phyloP scores from a whole-genome alignment of 1,139 yeast genomes.

The Debaryomyces subglobosus region DNA sequence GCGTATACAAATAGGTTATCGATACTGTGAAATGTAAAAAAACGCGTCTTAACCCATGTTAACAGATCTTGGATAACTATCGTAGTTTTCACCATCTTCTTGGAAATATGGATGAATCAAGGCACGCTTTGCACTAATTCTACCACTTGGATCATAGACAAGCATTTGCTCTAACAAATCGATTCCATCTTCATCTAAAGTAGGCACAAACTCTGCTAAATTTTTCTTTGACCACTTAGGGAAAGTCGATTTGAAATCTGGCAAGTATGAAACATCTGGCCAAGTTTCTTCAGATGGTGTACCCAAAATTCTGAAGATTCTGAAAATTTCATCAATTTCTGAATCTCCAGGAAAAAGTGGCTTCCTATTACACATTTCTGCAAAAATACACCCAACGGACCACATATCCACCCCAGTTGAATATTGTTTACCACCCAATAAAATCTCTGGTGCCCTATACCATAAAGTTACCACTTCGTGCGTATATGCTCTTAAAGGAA shows the following conservation, averaged over 20 bases:
- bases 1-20: background rate
- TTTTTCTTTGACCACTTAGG: slow-evolving; percentile 90
- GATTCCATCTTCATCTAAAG: slow-evolving; percentile 78
- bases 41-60: slow-evolving; percentile 37
- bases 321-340: slow-evolving; percentile 95
- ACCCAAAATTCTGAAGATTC: slow-evolving; percentile 89
- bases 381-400: slow-evolving; percentile 98
- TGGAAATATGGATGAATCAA: slow-evolving; percentile 87
- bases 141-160: slow-evolving; percentile 89
- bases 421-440: slow-evolving; percentile 95
- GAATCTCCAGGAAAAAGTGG: slow-evolving; percentile 98
- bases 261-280: slow-evolving; percentile 95
- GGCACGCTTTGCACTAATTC: slow-evolving; percentile 95
- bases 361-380: slow-evolving; percentile 96
- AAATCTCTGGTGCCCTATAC: slow-evolving; percentile 97
- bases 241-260: slow-evolving; percentile 93
- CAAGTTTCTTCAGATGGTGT: slow-evolving; percentile 93
- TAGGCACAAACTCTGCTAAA: slow-evolving; percentile 73
- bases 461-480: slow-evolving; percentile 97
- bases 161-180: slow-evolving; percentile 80
- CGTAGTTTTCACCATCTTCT: slow-evolving; percentile 45
- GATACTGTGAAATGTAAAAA: background rate
- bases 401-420: slow-evolving; percentile 99
- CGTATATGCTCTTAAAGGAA: slow-evolving; percentile 93
- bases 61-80: slow-evolving; percentile 38